Evolutionary conservation across 805 yeast genomes (phyloP).

Genomic region (Candida sphagnicola): DNA sequence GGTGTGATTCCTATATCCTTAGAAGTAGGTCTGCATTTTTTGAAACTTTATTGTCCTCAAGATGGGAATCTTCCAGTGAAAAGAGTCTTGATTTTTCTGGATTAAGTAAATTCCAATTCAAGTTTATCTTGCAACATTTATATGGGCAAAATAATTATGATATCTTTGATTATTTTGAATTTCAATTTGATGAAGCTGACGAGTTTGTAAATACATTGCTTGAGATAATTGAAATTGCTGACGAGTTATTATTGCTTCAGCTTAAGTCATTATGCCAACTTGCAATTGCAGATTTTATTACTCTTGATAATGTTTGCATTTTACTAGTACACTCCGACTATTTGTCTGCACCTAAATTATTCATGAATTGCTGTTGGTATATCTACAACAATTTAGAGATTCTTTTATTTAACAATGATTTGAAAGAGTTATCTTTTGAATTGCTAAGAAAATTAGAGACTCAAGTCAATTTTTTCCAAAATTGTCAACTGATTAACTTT

Average conservation of each 20-base stretch:
- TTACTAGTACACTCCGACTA: conserved; percentile 53
- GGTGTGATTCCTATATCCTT: conserved; percentile 52
- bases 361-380: conserved; percentile 63
- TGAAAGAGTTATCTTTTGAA: conserved; percentile 25
- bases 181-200: conserved; percentile 17
- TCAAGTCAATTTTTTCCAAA: conserved; percentile 22
- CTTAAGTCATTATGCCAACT: conserved; percentile 61
- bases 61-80: conserved; percentile 44
- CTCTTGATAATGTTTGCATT: conserved; percentile 55
- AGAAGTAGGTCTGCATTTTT: conserved; percentile 59
- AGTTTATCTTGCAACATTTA: conserved; percentile 48
- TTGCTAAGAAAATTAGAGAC: conserved; percentile 23
- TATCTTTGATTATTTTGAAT: conserved; percentile 32
- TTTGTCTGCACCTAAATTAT: conserved; percentile 50
- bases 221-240: conserved; percentile 57
- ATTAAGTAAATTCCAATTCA: conserved; percentile 40
- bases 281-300: conserved; percentile 51
- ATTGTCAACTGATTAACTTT: conserved; percentile 23
- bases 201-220: conserved; percentile 52
- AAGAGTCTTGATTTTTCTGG: conserved; percentile 40
- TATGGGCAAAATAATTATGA: conserved; percentile 49
- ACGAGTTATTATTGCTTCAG: conserved; percentile 57
- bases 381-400: conserved; percentile 62
- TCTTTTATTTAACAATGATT: conserved; percentile 45
- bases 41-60: conserved; percentile 48